A percentile compares a stretch with the other conserved stretches of the same genome.
These are phyloP conservation scores for Eleusine coracana DNA, from an alignment of 176 grass and related monocot genomes.

Conservation along the genomic window DNA sequence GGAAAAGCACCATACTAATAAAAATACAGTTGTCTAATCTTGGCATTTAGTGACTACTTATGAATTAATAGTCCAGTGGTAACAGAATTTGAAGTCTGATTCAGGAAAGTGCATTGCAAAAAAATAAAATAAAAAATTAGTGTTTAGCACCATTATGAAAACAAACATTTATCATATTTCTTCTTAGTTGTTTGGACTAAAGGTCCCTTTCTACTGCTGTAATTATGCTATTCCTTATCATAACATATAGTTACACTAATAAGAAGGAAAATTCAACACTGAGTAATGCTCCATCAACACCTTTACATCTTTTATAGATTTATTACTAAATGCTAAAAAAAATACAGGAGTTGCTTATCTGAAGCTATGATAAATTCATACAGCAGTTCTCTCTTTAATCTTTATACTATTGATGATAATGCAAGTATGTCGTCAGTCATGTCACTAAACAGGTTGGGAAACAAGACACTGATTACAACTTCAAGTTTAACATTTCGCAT, in stretches of 20 bases:
- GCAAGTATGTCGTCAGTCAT: constrained; percentile 11
- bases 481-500: constrained; percentile 20
- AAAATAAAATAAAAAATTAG: neutral
- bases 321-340: constrained; percentile 6
- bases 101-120: neutral
- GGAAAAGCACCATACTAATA: neutral
- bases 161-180: neutral
- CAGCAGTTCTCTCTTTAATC: neutral
- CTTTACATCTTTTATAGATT: neutral
- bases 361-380: neutral
- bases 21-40: constrained; percentile 17
- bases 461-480: neutral
- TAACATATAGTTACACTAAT: neutral
- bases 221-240: neutral
- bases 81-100: neutral
- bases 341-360: neutral
- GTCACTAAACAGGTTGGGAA: neutral
- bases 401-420: constrained; percentile 16
- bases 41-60: neutral
- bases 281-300: neutral
- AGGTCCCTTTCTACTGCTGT: neutral
- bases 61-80: neutral
- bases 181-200: constrained; percentile 1
- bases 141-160: neutral
- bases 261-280: neutral